These are phyloP conservation scores for Conringia planisiliqua DNA, from an alignment of 345 rosid genomes.

Conservation along the genomic window DNA sequence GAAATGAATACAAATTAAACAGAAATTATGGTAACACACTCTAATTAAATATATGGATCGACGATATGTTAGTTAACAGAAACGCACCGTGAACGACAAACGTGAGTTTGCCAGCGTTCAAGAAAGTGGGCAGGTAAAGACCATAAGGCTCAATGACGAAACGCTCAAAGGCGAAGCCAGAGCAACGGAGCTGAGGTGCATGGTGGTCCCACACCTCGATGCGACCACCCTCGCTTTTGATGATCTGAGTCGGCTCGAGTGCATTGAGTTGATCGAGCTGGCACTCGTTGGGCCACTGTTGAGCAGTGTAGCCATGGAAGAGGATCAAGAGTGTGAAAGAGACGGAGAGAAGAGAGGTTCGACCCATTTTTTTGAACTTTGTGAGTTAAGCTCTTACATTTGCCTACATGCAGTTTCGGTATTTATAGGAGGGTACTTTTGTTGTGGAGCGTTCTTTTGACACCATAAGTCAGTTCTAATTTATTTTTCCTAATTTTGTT, in stretches of 20 bases:
- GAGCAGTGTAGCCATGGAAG: constrained; percentile 42
- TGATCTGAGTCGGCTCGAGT: constrained; percentile 41
- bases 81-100: constrained; percentile 46
- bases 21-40: background rate
- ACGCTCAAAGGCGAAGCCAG: constrained; percentile 47
- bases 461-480: background rate
- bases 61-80: background rate
- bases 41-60: background rate
- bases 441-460: background rate
- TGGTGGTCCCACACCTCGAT: constrained; percentile 53
- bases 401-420: background rate
- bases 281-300: constrained; percentile 42
- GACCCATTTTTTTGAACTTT: constrained; percentile 16
- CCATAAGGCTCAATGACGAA: constrained; percentile 46
- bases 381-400: background rate
- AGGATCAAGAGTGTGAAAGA: constrained; percentile 42
- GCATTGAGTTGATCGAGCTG: constrained; percentile 46
- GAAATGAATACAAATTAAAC: background rate
- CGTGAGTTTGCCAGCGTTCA: constrained; percentile 41
- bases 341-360: constrained; percentile 27
- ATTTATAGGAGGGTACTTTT: constrained; percentile 13
- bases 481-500: background rate
- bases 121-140: constrained; percentile 50
- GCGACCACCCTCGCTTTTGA: constrained; percentile 50
- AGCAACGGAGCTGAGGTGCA: constrained; percentile 56